Conservation (phyloP, 148 eudicot species). For the Drosera capensis region DNA sequence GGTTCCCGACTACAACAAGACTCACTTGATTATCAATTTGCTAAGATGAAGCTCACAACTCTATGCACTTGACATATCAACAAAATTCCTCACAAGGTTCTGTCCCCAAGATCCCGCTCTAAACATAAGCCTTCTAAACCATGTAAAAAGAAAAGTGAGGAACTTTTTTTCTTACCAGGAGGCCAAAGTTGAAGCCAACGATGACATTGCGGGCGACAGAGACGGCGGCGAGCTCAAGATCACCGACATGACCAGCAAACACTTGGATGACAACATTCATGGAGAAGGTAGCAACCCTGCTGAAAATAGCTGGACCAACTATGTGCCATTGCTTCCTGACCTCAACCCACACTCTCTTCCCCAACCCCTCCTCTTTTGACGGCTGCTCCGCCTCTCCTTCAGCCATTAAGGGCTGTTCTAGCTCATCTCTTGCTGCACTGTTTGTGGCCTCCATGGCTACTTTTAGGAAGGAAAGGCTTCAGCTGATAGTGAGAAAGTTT, state of each 20-base stretch:
- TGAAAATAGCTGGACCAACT: conserved; percentile 41
- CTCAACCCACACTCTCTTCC: conserved; percentile 25
- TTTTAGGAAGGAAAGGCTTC: no score
- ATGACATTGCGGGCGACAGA: conserved; percentile 33
- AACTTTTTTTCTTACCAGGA: conserved; percentile 15
- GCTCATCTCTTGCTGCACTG: no score
- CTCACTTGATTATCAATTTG: no score
- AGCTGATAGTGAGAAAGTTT: no score
- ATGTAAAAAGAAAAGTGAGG: background rate
- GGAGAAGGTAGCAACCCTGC: conserved; percentile 27
- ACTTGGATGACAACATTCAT: conserved; percentile 38
- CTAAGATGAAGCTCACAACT: no score
- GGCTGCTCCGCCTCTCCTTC: background rate
- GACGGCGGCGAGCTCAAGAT: conserved; percentile 33
- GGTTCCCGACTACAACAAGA: no score
- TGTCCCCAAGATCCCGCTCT: no score
- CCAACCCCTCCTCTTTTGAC: conserved; percentile 1
- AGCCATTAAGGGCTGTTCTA: no score
- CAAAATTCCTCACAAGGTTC: no score
- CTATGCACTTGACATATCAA: no score
- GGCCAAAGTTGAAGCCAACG: conserved; percentile 30
- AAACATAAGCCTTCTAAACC: no score
- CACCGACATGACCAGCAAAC: conserved; percentile 43
- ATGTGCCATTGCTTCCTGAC: conserved; percentile 47
- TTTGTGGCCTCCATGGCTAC: no score